These are phyloP conservation scores for Hirschioporus abietinus DNA, from an alignment of 768 basidiomycete species.

Conservation along the genomic window DNA sequence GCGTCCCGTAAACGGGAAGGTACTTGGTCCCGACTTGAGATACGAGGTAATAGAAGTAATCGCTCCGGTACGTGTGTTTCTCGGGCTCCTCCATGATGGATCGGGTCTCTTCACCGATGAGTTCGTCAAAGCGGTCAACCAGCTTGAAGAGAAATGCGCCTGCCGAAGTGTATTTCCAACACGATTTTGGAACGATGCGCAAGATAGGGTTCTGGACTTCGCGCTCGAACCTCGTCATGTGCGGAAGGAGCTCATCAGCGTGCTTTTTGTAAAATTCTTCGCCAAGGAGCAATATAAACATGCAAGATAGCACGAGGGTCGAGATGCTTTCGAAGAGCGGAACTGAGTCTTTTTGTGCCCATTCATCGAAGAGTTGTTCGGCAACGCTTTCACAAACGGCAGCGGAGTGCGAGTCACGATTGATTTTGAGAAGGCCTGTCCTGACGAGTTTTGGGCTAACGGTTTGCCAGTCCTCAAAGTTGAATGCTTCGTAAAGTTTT, in stretches of 20 bases:
- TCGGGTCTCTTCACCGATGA: background rate
- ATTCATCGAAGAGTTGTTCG: constrained; percentile 1
- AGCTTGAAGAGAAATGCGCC: background rate
- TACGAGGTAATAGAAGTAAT: constrained; percentile 1
- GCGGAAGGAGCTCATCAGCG: background rate
- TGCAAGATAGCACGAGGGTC: background rate
- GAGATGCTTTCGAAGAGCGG: constrained; percentile 4
- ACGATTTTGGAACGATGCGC: background rate
- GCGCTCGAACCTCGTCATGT: background rate
- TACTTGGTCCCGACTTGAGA: background rate
- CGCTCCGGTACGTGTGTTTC: background rate
- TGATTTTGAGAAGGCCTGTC: background rate
- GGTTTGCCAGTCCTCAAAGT: background rate
- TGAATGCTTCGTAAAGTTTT: background rate
- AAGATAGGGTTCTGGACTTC: constrained; percentile 1
- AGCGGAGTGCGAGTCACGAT: background rate
- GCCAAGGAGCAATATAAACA: background rate
- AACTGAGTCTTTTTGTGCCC: background rate
- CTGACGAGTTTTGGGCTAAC: background rate
- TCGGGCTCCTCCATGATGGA: background rate
- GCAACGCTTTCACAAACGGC: background rate
- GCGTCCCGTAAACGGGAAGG: background rate
- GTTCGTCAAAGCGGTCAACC: constrained; percentile 1
- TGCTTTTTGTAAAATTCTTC: constrained; percentile 2
- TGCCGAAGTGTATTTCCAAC: background rate